Base-by-base conservation (phyloP, 495 filamentous ascomycete species). In the Penicillium waksmanii region DNA sequence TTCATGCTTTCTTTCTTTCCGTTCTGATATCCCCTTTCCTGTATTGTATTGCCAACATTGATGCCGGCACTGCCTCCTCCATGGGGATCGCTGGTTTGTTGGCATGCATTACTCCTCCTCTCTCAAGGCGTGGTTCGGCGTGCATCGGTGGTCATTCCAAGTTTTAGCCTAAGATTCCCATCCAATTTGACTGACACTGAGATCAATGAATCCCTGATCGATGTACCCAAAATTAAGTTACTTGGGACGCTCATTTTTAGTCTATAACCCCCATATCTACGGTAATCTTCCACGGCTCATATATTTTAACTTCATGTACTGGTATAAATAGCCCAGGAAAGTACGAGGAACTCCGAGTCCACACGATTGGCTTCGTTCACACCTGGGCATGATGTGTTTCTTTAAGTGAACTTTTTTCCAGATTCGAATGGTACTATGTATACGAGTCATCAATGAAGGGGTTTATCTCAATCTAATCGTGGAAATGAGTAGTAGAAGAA, bases 161-260 rank as follows among this genome's bases (percentile, higher is more conserved):
- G 25, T 66, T 61, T 64, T 44, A 55, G 53, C 61, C 63, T 27
- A 65, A 63, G 53, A 69, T 69, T 65, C 66, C 64, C 61, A 61
- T 50, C 57, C 65, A 58, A 67, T 64, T 65, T 62, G 43, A 63
- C 34, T 8, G 15, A 12, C 17, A 10, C 15, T n/a, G 8, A n/a
- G 5, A 23, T 46, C 17, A 18, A 31, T 9, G 8, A 31, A 31
- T 31, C 8, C 27, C 27, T 31, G 1, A 1, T 31, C 8, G 0
- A 31, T 31, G 27, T 8, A 31, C 27, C 27, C 8, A 31, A 31
- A 31, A 5, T 25, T 25, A 25, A 5, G n/a, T 3, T 23, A 23
- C 23, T 8, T 31, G 3, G 5, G 27, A 31, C 8, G 27, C 27
- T 31, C 27, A 3, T 23, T 23, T 3, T 23, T 23, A 23, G 23